A percentile compares a stretch with the other conserved stretches of the same genome.
phyloP scores from a whole-genome alignment of 208 protist genomes.

The Trypanosoma rangeli region DNA sequence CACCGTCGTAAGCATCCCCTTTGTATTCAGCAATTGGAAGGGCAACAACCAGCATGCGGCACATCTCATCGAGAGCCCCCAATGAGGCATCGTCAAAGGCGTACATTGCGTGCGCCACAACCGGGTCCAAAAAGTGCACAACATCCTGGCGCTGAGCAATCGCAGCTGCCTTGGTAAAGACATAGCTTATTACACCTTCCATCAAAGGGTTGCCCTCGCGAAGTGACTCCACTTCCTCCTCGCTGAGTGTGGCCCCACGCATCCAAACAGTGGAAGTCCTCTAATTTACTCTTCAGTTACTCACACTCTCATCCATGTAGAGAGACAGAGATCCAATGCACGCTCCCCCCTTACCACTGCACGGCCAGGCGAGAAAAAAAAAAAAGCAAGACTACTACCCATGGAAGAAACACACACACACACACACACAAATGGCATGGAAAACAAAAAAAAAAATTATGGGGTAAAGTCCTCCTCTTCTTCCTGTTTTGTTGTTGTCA shows the following conservation, averaged over 20 bases:
- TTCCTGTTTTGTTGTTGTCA: not conserved
- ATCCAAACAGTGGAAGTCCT: not conserved
- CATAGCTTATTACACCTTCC: conserved; percentile 12
- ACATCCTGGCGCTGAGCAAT: not conserved
- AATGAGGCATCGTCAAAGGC: conserved; percentile 14
- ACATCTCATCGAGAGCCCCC: conserved; percentile 13
- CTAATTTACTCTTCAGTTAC: not conserved
- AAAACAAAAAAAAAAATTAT: not conserved
- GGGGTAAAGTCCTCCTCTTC: too few relatives aligned
- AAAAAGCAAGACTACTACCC: not conserved
- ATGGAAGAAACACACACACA: too few relatives aligned
- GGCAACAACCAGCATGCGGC: conserved; percentile 3
- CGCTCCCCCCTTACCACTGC: not conserved
- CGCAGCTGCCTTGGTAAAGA: conserved; percentile 18
- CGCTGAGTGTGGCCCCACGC: not conserved
- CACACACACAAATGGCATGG: not conserved
- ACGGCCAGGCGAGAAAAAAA: not conserved
- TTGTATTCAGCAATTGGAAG: conserved; percentile 24
- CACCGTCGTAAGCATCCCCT: not conserved
- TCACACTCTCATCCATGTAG: not conserved
- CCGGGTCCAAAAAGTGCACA: conserved; percentile 10
- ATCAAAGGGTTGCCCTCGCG: conserved; percentile 10
- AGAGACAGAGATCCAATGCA: not conserved
- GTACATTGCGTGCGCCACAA: conserved; percentile 16
- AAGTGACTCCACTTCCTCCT: conserved; percentile 15